A percentile compares a stretch with the other conserved stretches of the same genome.
Conservation (phyloP, 2,329 filamentous ascomycete species). For the Diplocarpon mali region DNA sequence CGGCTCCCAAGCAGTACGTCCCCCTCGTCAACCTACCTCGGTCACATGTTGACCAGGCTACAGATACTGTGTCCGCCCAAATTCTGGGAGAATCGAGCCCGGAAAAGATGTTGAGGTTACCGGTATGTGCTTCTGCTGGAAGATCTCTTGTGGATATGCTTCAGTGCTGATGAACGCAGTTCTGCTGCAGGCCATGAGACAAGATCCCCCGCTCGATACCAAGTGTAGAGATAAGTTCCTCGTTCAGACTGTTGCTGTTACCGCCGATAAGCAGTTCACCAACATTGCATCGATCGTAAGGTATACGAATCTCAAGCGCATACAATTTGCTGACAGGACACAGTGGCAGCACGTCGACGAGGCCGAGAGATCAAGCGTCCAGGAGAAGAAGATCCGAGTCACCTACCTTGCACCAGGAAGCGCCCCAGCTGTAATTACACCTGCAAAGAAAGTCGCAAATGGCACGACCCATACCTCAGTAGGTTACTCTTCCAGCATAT, state of each 20-base stretch:
- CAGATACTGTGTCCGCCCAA: conserved; percentile 95
- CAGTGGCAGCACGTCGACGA: conserved; percentile 63
- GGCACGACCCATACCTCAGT: conserved; percentile 17
- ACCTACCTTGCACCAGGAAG: conserved; percentile 59
- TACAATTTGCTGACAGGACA: conserved; percentile 6
- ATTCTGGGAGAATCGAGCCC: conserved; percentile 90
- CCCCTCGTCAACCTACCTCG: conserved; percentile 16
- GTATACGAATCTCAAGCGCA: not conserved
- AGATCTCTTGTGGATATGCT: not conserved
- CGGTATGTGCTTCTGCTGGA: conserved; percentile 43
- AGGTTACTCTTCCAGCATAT: conserved; percentile 6
- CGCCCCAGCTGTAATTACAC: conserved; percentile 15
- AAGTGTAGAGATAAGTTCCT: conserved; percentile 97
- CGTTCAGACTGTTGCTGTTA: conserved; percentile 81
- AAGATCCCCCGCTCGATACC: conserved; percentile 73
- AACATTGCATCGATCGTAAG: conserved; percentile 74
- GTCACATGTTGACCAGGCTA: conserved; percentile 18
- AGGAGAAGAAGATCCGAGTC: conserved; percentile 94
- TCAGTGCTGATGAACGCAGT: conserved; percentile 41
- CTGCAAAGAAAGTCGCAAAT: conserved; percentile 22
- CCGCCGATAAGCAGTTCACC: conserved; percentile 70
- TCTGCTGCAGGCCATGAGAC: conserved; percentile 94
- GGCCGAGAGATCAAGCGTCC: conserved; percentile 63
- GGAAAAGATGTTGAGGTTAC: conserved; percentile 85
- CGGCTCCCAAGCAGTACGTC: conserved; percentile 91